Evolutionary conservation across 2,329 filamentous ascomycete genomes (phyloP).

Genomic region (Trichoderma asperellum): DNA sequence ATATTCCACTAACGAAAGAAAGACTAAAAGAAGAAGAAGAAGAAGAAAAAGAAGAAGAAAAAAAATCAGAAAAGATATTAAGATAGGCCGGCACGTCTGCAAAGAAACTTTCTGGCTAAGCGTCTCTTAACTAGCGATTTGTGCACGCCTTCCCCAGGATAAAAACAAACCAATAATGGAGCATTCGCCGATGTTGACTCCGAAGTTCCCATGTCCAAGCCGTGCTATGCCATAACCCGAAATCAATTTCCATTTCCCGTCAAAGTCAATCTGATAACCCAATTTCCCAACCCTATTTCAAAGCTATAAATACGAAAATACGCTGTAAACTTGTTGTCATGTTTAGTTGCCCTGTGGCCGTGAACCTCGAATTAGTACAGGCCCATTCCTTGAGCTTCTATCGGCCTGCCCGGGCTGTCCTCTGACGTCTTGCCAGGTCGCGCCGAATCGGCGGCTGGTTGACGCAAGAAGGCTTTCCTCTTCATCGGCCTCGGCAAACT

Average conservation of each 20-base stretch:
- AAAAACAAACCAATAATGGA: background rate
- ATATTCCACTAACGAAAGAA: background rate
- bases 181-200: background rate
- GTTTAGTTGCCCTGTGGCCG: background rate
- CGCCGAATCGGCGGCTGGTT: slow-evolving; percentile 79
- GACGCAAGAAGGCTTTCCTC: slow-evolving; percentile 89
- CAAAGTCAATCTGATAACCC: slow-evolving; percentile 19
- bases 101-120: background rate
- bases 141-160: background rate
- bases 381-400: background rate
- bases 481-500: slow-evolving; percentile 88
- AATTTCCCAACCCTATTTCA: background rate
- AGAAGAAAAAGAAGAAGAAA: background rate
- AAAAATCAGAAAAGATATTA: background rate
- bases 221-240: slow-evolving; percentile 13
- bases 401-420: slow-evolving; percentile 48
- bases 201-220: slow-evolving; percentile 11
- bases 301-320: background rate
- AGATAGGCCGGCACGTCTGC: background rate
- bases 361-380: slow-evolving; percentile 13
- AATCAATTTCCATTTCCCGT: background rate
- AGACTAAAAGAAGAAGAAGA: background rate
- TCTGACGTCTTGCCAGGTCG: slow-evolving; percentile 87
- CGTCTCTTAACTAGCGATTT: background rate
- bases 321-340: background rate